Evolutionary conservation across 2,329 filamentous ascomycete species (phyloP).

Genomic region (Periconia digitata): DNA sequence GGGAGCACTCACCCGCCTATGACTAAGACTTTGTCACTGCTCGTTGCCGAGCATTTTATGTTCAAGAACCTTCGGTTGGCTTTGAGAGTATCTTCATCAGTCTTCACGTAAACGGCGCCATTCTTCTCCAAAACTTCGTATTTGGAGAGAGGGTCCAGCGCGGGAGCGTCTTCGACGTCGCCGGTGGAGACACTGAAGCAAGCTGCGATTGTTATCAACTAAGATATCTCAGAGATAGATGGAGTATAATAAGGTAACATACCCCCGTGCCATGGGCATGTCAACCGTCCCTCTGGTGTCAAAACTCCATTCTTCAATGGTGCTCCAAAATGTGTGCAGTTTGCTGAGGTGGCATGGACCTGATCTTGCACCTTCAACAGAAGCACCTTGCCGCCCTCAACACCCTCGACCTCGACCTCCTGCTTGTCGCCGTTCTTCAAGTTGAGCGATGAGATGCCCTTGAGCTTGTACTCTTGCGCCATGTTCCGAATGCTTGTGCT

Average conservation of each 20-base stretch:
- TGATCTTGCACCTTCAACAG: slow-evolving; percentile 77
- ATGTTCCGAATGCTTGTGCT: slow-evolving; percentile 36
- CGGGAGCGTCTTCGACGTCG: slow-evolving; percentile 93
- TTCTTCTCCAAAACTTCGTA: slow-evolving; percentile 82
- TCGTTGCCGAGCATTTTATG: slow-evolving; percentile 66
- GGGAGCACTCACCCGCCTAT: slow-evolving; percentile 66
- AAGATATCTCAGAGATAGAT: not conserved
- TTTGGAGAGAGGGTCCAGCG: slow-evolving; percentile 78
- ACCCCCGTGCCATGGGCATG: slow-evolving; percentile 97
- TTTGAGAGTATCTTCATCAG: slow-evolving; percentile 78
- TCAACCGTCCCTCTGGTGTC: slow-evolving; percentile 77
- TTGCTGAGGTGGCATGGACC: slow-evolving; percentile 77
- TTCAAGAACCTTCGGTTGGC: slow-evolving; percentile 71
- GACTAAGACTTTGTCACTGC: slow-evolving; percentile 71
- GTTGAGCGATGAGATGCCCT: slow-evolving; percentile 72
- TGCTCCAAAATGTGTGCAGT: slow-evolving; percentile 90
- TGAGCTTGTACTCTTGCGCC: slow-evolving; percentile 63
- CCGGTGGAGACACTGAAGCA: slow-evolving; percentile 90
- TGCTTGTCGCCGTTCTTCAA: slow-evolving; percentile 80
- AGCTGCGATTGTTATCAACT: slow-evolving; percentile 53
- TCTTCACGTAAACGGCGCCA: slow-evolving; percentile 81
- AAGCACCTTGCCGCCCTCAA: slow-evolving; percentile 83
- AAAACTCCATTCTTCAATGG: slow-evolving; percentile 85
- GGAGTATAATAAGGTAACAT: slow-evolving; percentile 28
- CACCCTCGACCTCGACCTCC: slow-evolving; percentile 86